Evolutionary conservation across 768 basidiomycete species (phyloP).

Genomic region (Glaciozyma antarctica): DNA sequence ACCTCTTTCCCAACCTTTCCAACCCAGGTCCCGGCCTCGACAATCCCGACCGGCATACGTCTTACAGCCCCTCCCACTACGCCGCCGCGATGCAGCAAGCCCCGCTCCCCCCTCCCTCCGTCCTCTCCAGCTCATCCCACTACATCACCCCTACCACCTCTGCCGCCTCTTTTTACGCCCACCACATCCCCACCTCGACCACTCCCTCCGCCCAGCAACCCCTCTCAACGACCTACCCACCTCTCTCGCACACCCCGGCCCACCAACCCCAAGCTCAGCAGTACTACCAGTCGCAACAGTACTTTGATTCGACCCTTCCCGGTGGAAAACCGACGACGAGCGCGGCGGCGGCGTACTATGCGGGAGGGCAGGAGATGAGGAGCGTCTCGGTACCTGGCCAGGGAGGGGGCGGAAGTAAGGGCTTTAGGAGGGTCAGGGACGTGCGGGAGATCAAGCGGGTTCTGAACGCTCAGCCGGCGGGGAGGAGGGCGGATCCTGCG

Average conservation of each 20-base stretch:
- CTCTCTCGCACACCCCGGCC: slow-evolving; percentile 1
- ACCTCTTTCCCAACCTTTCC: slow-evolving; percentile 1
- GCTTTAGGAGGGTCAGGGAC: slow-evolving; percentile 69
- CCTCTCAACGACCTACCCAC: not conserved
- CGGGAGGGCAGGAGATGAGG: not conserved
- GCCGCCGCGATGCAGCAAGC: not conserved
- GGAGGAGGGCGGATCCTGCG: slow-evolving; percentile 65
- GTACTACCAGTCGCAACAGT: slow-evolving; percentile 23
- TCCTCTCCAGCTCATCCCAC: not conserved
- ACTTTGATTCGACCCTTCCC: slow-evolving; percentile 4
- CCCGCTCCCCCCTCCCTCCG: not conserved
- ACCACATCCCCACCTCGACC: slow-evolving; percentile 14
- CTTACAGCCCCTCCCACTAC: slow-evolving; percentile 20
- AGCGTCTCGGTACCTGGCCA: not conserved
- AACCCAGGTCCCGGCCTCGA: not conserved
- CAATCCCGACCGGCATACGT: not conserved
- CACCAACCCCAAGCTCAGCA: slow-evolving; percentile 20
- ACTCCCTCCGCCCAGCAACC: slow-evolving; percentile 2
- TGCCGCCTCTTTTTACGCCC: slow-evolving; percentile 22
- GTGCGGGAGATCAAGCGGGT: slow-evolving; percentile 51
- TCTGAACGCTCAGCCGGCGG: slow-evolving; percentile 53
- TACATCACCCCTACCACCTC: not conserved
- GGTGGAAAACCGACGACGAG: not conserved
- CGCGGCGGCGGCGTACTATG: not conserved
- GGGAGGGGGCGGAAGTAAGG: slow-evolving; percentile 36